A percentile compares a stretch with the other conserved stretches of the same genome.
These are phyloP conservation scores for Puccinia coronata DNA, from an alignment of 1,284 basidiomycete genomes.

Conservation along the genomic window DNA sequence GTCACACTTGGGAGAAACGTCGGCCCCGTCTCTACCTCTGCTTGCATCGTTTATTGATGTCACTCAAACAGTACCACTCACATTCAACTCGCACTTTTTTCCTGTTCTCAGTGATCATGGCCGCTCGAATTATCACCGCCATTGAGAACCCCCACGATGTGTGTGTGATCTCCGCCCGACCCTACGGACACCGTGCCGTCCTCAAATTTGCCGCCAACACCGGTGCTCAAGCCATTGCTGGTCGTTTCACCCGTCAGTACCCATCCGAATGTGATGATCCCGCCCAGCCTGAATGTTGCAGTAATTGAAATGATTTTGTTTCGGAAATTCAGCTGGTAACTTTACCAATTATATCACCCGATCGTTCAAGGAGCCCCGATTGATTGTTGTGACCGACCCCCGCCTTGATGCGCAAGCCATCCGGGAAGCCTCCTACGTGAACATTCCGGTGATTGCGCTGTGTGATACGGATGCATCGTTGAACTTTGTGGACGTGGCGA, in stretches of 20 bases:
- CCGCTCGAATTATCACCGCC: constrained; percentile 58
- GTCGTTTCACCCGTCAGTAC: constrained; percentile 81
- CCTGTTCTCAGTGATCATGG: constrained; percentile 54
- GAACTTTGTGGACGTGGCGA: constrained; percentile 95
- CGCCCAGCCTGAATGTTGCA: neutral
- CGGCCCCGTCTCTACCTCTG: constrained; percentile 69
- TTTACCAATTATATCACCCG: constrained; percentile 99
- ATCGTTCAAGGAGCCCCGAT: constrained; percentile 98
- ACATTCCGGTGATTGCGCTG: constrained; percentile 99
- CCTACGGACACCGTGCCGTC: constrained; percentile 98
- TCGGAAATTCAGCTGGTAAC: constrained; percentile 68
- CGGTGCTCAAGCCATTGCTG: constrained; percentile 96
- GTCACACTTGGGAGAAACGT: constrained; percentile 97
- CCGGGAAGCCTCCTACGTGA: constrained; percentile 98
- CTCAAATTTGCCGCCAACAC: constrained; percentile 98
- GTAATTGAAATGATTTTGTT: neutral
- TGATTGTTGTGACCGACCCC: constrained; percentile 97
- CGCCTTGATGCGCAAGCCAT: constrained; percentile 99
- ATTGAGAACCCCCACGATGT: constrained; percentile 98
- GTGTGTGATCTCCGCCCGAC: constrained; percentile 94
- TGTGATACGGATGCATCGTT: constrained; percentile 97
- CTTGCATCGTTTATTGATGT: constrained; percentile 59
- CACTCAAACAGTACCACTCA: constrained; percentile 56
- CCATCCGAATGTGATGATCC: neutral
- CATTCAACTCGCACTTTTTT: neutral